Evolutionary conservation across 2,329 filamentous ascomycete species (phyloP).

Genomic region (Triangularia setosa): DNA sequence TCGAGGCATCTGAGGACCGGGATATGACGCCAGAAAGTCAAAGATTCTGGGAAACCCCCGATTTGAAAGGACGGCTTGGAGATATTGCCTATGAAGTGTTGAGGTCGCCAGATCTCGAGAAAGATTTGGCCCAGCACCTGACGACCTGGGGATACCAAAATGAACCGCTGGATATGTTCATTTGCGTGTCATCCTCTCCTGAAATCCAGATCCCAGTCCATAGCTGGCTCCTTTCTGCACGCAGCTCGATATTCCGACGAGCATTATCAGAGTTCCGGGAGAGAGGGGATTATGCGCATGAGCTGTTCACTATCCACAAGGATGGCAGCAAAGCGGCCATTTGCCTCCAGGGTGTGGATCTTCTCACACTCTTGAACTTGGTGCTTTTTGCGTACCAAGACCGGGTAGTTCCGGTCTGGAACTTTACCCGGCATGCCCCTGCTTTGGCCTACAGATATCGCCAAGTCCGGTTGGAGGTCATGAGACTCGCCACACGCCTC

Average conservation of each 20-base stretch:
- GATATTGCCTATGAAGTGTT: conserved; percentile 51
- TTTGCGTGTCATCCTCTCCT: conserved; percentile 59
- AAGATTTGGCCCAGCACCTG: conserved; percentile 54
- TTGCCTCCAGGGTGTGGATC: conserved; percentile 65
- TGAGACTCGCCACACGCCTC: conserved; percentile 73
- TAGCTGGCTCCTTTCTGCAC: conserved; percentile 70
- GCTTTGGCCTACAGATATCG: conserved; percentile 69
- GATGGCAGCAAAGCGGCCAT: conserved; percentile 52
- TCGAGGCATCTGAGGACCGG: conserved; percentile 44
- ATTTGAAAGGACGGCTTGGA: conserved; percentile 51
- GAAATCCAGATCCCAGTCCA: conserved; percentile 75
- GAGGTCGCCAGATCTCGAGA: conserved; percentile 62
- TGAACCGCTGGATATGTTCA: conserved; percentile 39
- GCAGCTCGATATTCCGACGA: conserved; percentile 65
- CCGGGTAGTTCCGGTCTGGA: conserved; percentile 78
- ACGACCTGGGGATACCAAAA: conserved; percentile 36
- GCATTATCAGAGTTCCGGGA: conserved; percentile 56
- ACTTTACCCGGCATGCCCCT: conserved; percentile 64
- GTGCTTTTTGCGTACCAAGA: conserved; percentile 80
- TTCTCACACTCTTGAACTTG: conserved; percentile 75
- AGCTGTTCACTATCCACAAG: conserved; percentile 56
- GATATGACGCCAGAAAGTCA: conserved; percentile 37
- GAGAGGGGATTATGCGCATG: conserved; percentile 52
- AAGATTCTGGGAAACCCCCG: conserved; percentile 39
- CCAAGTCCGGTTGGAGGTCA: conserved; percentile 77